Evolutionary conservation across 768 basidiomycete genomes (phyloP).

Genomic region (Lepiota venenata): DNA sequence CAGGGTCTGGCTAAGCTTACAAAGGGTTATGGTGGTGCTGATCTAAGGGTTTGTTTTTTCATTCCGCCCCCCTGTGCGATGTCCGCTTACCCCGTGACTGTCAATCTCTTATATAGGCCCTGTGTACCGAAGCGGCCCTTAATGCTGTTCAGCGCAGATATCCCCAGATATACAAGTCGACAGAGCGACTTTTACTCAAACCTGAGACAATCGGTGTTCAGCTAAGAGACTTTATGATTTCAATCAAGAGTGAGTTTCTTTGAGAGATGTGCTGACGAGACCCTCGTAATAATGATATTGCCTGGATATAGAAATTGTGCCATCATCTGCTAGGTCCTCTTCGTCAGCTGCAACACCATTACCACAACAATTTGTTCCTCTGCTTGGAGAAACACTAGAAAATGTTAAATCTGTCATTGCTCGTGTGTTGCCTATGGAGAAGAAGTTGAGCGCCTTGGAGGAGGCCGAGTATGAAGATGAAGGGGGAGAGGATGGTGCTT

Average conservation of each 20-base stretch:
- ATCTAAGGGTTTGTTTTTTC: constrained; percentile 83
- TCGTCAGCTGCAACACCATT: constrained; percentile 83
- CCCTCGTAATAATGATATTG: background rate
- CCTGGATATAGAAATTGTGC: constrained; percentile 73
- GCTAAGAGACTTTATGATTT: constrained; percentile 94
- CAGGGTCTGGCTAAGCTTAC: constrained; percentile 80
- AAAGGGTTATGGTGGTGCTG: constrained; percentile 97
- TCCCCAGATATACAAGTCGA: constrained; percentile 95
- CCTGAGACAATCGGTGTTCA: constrained; percentile 83
- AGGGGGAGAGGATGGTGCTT: constrained; percentile 70
- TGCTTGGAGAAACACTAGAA: constrained; percentile 68
- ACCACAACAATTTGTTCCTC: constrained; percentile 78
- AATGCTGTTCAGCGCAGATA: constrained; percentile 96
- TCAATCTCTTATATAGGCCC: constrained; percentile 48
- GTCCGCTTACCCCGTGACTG: constrained; percentile 11
- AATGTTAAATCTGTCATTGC: constrained; percentile 69
- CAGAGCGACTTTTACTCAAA: constrained; percentile 78
- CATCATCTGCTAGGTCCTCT: constrained; percentile 90
- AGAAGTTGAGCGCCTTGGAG: constrained; percentile 81
- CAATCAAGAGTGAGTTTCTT: constrained; percentile 80
- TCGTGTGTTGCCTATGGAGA: constrained; percentile 74
- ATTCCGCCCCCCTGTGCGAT: background rate
- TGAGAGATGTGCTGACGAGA: background rate
- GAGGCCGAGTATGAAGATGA: constrained; percentile 93
- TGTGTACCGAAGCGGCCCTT: constrained; percentile 95